These are phyloP conservation scores for Xylariaceae sp. DNA, from an alignment of 2,329 filamentous ascomycete genomes.

Conservation along the genomic window DNA sequence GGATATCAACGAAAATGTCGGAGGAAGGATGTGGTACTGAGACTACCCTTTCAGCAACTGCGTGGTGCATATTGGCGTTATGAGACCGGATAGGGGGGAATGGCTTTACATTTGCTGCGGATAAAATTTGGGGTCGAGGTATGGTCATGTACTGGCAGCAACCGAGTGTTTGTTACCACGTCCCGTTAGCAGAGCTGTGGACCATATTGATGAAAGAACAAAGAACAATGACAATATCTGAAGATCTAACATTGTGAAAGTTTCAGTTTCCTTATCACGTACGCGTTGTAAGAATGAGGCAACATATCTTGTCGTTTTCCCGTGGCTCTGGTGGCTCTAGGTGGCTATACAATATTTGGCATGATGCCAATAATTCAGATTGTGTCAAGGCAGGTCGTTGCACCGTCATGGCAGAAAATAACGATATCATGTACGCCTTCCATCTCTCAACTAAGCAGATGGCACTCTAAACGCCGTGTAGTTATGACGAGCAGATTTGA, in stretches of 20 bases:
- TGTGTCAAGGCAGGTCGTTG: too few species aligned
- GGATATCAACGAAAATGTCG: background rate
- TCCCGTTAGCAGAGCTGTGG: constrained; percentile 3
- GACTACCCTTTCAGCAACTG: constrained; percentile 19
- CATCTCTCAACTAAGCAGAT: too few species aligned
- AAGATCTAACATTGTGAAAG: background rate
- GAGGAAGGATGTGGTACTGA: background rate
- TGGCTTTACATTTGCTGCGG: constrained; percentile 22
- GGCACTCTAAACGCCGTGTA: too few species aligned
- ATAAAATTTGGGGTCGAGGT: constrained; percentile 8
- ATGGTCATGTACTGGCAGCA: constrained; percentile 6
- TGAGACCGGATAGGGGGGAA: constrained; percentile 32
- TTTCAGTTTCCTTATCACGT: background rate
- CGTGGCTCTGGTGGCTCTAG: too few species aligned
- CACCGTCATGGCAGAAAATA: too few species aligned
- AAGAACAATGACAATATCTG: background rate
- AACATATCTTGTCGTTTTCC: too few species aligned
- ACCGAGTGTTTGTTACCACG: constrained; percentile 4
- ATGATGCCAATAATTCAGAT: too few species aligned
- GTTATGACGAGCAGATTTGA: too few species aligned
- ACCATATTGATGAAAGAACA: background rate
- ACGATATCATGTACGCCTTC: too few species aligned
- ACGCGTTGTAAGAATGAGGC: too few species aligned
- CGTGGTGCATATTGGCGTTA: constrained; percentile 34
- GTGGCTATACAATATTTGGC: too few species aligned